phyloP scores from a whole-genome alignment of 139 green algal species.

The Micractinium conductrix region DNA sequence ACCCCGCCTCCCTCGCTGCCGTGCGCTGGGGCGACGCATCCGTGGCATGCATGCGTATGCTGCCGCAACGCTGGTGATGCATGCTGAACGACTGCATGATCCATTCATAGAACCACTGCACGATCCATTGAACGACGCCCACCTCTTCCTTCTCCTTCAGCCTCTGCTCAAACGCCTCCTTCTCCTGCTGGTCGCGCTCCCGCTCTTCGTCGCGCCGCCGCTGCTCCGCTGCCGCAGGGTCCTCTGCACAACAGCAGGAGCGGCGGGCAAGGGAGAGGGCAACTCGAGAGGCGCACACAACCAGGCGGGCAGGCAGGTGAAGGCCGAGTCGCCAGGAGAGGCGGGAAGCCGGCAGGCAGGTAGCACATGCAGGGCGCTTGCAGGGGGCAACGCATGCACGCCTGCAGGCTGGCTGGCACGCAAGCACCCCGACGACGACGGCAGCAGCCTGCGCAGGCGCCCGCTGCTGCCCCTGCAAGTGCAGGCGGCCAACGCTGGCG shows the following conservation, averaged over 20 bases:
- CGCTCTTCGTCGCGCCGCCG: slow-evolving; percentile 47
- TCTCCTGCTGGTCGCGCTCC: slow-evolving; percentile 69
- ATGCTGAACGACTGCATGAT: background rate
- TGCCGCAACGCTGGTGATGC: too few relatives aligned
- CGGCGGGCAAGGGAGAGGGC: background rate
- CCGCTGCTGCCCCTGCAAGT: background rate
- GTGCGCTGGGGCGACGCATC: too few relatives aligned
- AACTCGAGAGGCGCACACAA: background rate
- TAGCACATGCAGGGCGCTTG: background rate
- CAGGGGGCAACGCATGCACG: background rate
- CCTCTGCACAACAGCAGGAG: slow-evolving; percentile 27
- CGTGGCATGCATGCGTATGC: too few relatives aligned
- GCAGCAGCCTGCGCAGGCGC: background rate
- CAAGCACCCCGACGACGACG: too few relatives aligned
- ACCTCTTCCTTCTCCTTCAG: slow-evolving; percentile 66
- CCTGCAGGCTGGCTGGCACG: too few relatives aligned
- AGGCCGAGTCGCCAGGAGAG: background rate
- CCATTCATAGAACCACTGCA: too few relatives aligned
- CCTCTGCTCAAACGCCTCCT: slow-evolving; percentile 92
- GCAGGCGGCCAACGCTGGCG: background rate
- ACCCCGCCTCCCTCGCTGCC: too few relatives aligned
- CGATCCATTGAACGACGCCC: too few relatives aligned
- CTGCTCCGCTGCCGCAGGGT: slow-evolving; percentile 39
- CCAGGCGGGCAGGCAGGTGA: background rate
- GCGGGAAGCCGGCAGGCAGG: background rate